Conservation (phyloP, 2,329 filamentous ascomycete species). For the Fusarium lateritium region DNA sequence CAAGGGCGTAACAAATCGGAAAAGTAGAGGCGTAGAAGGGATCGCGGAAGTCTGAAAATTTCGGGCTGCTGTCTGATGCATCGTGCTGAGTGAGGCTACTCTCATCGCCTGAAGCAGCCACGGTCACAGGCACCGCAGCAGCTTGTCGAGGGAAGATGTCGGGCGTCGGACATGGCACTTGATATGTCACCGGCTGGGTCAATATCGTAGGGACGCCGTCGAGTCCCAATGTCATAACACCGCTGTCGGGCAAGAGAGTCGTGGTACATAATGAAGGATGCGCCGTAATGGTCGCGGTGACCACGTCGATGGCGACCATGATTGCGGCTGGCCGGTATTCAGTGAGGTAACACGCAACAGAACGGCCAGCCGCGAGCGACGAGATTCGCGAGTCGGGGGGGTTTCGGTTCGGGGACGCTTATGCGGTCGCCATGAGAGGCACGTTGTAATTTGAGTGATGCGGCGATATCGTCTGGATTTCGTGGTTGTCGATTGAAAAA, state of each 20-base stretch:
- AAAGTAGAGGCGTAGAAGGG: constrained; percentile 96
- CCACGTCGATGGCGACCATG: constrained; percentile 43
- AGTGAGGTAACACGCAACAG: constrained; percentile 35
- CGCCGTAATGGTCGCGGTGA: constrained; percentile 50
- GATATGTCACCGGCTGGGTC: constrained; percentile 70
- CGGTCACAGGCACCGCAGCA: constrained; percentile 52
- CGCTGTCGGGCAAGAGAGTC: constrained; percentile 61
- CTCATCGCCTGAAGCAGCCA: constrained; percentile 57
- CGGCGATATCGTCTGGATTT: constrained; percentile 7
- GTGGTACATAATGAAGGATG: constrained; percentile 57
- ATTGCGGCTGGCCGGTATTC: constrained; percentile 46
- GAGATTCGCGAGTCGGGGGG: constrained; percentile 37
- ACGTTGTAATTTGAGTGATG: constrained; percentile 1
- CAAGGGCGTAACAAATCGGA: constrained; percentile 93
- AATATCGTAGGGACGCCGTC: constrained; percentile 70
- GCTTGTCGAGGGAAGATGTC: constrained; percentile 39
- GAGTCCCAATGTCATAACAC: constrained; percentile 65
- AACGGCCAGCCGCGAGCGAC: constrained; percentile 49
- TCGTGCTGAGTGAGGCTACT: constrained; percentile 52
- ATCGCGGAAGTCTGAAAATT: constrained; percentile 78
- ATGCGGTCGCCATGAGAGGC: constrained; percentile 44
- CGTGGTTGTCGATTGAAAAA: constrained; percentile 13
- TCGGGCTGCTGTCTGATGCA: constrained; percentile 51
- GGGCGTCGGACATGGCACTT: constrained; percentile 51
- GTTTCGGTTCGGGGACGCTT: constrained; percentile 24